Percentiles rank a stretch among this genome's conserved stretches.
Evolutionary conservation across 768 basidiomycete species (phyloP).

Genomic region (Trametes cingulata): DNA sequence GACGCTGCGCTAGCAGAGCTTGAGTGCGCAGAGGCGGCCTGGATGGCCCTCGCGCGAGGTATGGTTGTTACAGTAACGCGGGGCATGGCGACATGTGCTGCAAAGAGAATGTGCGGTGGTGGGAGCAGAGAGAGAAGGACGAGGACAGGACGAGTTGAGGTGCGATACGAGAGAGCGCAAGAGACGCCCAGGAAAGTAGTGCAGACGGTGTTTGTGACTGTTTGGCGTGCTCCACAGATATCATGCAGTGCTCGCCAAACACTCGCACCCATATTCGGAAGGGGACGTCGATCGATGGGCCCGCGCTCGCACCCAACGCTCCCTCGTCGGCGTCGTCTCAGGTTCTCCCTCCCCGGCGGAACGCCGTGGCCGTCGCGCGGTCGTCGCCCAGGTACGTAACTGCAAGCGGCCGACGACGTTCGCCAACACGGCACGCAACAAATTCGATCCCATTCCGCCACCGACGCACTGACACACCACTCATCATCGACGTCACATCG

Average conservation of each 20-base stretch:
- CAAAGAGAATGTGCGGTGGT: neutral
- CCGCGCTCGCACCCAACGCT: neutral
- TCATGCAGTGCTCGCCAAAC: slow-evolving; percentile 14
- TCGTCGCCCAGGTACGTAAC: neutral
- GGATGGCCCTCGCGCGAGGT: neutral
- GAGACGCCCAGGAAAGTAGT: slow-evolving; percentile 6
- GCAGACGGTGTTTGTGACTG: neutral
- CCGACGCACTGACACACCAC: neutral
- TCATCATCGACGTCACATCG: neutral
- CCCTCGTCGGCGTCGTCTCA: no score
- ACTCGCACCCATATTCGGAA: neutral
- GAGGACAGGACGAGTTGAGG: neutral
- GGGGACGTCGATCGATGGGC: slow-evolving; percentile 3
- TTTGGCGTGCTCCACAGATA: slow-evolving; percentile 14
- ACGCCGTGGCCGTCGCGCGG: neutral
- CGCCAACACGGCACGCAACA: neutral
- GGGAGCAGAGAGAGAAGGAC: neutral
- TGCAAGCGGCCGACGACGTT: neutral
- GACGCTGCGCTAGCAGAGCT: neutral
- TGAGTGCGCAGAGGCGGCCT: neutral
- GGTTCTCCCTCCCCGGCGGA: no score
- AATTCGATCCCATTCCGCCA: neutral
- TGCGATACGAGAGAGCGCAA: neutral
- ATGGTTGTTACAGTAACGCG: neutral
- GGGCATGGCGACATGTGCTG: slow-evolving; percentile 5